phyloP scores from a whole-genome alignment of 2,329 filamentous ascomycete genomes.

The Aspergillus sp. region DNA sequence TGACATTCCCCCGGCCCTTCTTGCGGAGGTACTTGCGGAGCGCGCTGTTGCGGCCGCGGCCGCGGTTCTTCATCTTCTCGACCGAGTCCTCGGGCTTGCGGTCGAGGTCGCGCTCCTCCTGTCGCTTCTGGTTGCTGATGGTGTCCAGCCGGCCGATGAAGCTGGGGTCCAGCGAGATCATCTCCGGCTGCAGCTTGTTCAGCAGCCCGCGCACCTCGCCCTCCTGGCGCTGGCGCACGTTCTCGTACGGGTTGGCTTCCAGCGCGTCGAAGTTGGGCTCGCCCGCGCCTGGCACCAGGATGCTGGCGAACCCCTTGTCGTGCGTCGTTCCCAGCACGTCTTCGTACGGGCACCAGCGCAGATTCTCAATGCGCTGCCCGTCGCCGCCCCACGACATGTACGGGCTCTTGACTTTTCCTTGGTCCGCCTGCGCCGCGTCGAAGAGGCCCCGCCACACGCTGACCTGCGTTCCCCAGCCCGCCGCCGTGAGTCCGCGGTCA shows the following conservation, averaged over 20 bases:
- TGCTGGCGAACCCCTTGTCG: constrained; percentile 74
- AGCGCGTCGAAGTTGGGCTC: constrained; percentile 94
- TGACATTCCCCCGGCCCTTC: constrained; percentile 84
- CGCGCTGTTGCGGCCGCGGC: constrained; percentile 80
- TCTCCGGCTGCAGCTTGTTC: constrained; percentile 91
- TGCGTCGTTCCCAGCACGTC: constrained; percentile 83
- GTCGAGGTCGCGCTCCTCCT: constrained; percentile 72
- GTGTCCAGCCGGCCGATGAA: constrained; percentile 83
- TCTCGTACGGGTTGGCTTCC: constrained; percentile 93
- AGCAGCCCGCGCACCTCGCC: constrained; percentile 79
- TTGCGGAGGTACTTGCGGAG: constrained; percentile 83
- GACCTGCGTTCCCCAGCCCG: constrained; percentile 82
- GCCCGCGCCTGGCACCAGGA: constrained; percentile 88
- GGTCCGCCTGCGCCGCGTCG: constrained; percentile 59
- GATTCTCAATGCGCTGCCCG: constrained; percentile 66
- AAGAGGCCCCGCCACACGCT: constrained; percentile 90
- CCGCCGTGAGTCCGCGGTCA: constrained; percentile 75
- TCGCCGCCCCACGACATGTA: constrained; percentile 93
- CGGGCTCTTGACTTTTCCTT: constrained; percentile 71
- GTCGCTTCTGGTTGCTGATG: constrained; percentile 65
- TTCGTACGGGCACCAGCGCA: constrained; percentile 90
- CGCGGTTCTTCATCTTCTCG: constrained; percentile 60
- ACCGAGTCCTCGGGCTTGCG: constrained; percentile 52
- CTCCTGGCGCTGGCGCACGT: constrained; percentile 82
- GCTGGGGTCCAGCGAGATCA: constrained; percentile 91